Base-by-base conservation (phyloP, 768 basidiomycete genomes). In the Lactarius sanguifluus region DNA sequence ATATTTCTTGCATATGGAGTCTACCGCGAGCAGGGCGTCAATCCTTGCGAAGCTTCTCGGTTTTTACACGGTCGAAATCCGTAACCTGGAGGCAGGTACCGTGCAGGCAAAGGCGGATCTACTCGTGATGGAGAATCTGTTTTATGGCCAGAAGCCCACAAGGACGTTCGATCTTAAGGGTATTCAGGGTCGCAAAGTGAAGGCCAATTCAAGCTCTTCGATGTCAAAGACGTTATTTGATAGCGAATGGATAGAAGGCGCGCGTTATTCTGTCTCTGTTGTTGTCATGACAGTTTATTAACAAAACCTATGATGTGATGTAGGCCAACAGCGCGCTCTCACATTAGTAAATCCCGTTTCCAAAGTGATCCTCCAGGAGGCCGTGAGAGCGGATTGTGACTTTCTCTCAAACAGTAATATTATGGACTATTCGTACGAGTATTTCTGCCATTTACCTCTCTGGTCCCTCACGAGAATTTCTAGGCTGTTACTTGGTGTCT, bases 141-240 rank as follows among this genome's bases (percentile, higher is more conserved):
- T 94, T 73, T 91, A 87, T 71, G 79, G 84, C 52, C 84, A 85
- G 74, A 85, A 85, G 58, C 81, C 91, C 60, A 76, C 77, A 60
- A 86, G 86, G 78, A 89, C 85, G 0, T 94, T 89, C 71, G 92
- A 94, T 73, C 77, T 94, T 61, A 94, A 94, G 74, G 92, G 92
- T 3, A 93, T 94, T 43, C 87, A 87, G 63, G 88, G 89, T 0
- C 79, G 91, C 18, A 90, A 86, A 73, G 86, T 89, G 57, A 90
- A 90, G 74, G 72, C 73, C 6, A 71, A 73, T 32, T 76, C 75
- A 63, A 73, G 72, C 45, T 73, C 76, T 43, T 66, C 76, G 55
- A 57, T 77, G n/a, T 79, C 82, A 3, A 85, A 82, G 74, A 92
- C 88, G 0, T 74, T 91, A 36, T 91, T 89, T 71, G 92, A 94